A percentile compares a stretch with the other conserved stretches of the same genome.
These are phyloP conservation scores for Lachancea sp. DNA, from an alignment of 805 yeast species.

Conservation along the genomic window DNA sequence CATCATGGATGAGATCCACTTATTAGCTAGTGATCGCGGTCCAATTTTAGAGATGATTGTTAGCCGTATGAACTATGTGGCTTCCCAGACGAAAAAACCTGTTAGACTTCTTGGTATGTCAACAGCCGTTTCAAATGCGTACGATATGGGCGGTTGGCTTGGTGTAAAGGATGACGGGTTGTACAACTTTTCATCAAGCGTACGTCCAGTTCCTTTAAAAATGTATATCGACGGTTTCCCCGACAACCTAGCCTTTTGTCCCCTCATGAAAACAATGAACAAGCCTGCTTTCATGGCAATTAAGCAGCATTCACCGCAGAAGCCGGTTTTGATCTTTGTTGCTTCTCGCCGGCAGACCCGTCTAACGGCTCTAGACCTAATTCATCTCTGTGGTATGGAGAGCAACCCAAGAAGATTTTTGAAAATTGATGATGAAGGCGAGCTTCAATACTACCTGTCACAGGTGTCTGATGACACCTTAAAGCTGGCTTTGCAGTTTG, in stretches of 20 bases:
- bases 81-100: slow-evolving; percentile 72
- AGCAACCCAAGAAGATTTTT: slow-evolving; percentile 59
- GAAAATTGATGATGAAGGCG: slow-evolving; percentile 64
- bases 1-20: slow-evolving; percentile 94
- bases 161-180: slow-evolving; percentile 88
- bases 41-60: slow-evolving; percentile 93
- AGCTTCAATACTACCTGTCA: slow-evolving; percentile 72
- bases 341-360: slow-evolving; percentile 92
- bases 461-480: slow-evolving; percentile 85
- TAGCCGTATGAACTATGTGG: slow-evolving; percentile 63
- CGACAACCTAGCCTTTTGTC: slow-evolving; percentile 72
- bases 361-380: slow-evolving; percentile 70
- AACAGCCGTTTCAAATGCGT: slow-evolving; percentile 86
- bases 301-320: slow-evolving; percentile 85
- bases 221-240: slow-evolving; percentile 86
- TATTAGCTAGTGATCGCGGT: slow-evolving; percentile 96
- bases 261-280: slow-evolving; percentile 59
- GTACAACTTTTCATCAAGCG: slow-evolving; percentile 87
- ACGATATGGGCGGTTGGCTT: slow-evolving; percentile 90
- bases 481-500: slow-evolving; percentile 60
- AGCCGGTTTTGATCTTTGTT: slow-evolving; percentile 92
- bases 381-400: slow-evolving; percentile 61
- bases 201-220: slow-evolving; percentile 88
- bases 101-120: slow-evolving; percentile 87
- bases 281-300: slow-evolving; percentile 88